Conservation (phyloP, 1,284 basidiomycete genomes). For the Salmacisia buchloeana region DNA sequence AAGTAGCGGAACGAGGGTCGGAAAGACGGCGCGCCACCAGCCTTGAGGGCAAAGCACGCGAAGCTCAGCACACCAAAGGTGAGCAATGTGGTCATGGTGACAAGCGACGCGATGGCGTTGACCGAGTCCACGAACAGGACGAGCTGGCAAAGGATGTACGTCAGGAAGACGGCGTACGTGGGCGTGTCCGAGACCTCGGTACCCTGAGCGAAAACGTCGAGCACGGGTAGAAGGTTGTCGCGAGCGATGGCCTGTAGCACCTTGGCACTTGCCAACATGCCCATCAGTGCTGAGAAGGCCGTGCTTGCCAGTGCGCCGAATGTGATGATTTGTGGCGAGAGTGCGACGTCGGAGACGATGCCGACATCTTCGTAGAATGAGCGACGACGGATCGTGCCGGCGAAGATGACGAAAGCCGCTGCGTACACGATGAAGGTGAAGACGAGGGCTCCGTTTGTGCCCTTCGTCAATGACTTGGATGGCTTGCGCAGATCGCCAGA, state of each 20-base stretch:
- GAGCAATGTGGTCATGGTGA: conserved; percentile 49
- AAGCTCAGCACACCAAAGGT: conserved; percentile 47
- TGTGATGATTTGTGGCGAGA: conserved; percentile 43
- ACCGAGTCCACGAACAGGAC: conserved; percentile 46
- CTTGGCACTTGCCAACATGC: conserved; percentile 48
- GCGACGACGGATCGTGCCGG: conserved; percentile 43
- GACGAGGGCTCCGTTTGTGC: conserved; percentile 46
- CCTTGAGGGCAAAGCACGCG: conserved; percentile 47
- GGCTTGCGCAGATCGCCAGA: conserved; percentile 49
- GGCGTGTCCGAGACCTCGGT: conserved; percentile 45
- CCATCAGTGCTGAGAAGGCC: conserved; percentile 48
- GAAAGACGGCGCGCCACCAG: conserved; percentile 49
- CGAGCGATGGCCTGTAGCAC: conserved; percentile 48
- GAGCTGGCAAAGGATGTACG: conserved; percentile 42
- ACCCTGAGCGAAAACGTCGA: conserved; percentile 45
- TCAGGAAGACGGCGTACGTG: conserved; percentile 42
- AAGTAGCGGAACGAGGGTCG: conserved; percentile 50
- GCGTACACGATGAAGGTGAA: conserved; percentile 47
- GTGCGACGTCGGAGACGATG: conserved; percentile 44
- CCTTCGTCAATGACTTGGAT: conserved; percentile 50
- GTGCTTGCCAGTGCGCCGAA: conserved; percentile 46
- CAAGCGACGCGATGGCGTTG: conserved; percentile 48
- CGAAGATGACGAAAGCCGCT: conserved; percentile 41
- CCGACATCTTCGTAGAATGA: conserved; percentile 45
- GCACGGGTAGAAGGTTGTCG: conserved; percentile 43